Base-by-base conservation (phyloP, 768 basidiomycete genomes). In the Cubamyces lactineus region DNA sequence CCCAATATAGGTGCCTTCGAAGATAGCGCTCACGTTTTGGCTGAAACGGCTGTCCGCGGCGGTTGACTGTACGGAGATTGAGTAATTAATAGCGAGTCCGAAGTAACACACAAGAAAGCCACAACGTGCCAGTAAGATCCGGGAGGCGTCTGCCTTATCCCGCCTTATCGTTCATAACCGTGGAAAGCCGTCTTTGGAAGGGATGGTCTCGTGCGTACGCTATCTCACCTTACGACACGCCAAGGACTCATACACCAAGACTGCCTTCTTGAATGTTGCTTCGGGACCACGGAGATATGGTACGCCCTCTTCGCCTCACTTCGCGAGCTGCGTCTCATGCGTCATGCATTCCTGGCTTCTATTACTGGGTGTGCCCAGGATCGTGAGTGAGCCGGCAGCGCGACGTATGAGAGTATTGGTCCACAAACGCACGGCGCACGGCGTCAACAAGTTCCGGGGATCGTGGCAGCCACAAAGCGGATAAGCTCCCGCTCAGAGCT, bases 191-290 rank as follows among this genome's bases (percentile, higher is more conserved):
- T 23, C 43, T 28, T 26, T 43, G 1, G 17, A 30, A 8, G 5
- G 15, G n/a, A 16, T 13, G 45, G 45, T 56, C 45, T 45, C 45
- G 54, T 56, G 54, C 54, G 45, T 38, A 45, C 45, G 30, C 28
- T 56, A 42, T 43, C 54, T 28, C n/a, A 7, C 19, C 11, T 56
- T 47, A 56, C 54, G 54, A 45, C 45, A 56, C 30, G 26, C 15
- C 3, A 53, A 16, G 41, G 24, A 42, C 45, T n/a, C 24, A 45
- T 45, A 39, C 11, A n/a, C 26, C 28, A 46, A 47, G 54, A 17
- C 11, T 9, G 13, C 19, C 54, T 56, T 56, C 45, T 56, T 26
- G 30, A 24, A 42, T 1, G 28, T 11, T 11, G 34, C 42, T 45
- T n/a, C 17, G 24, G n/a, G 5, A 5, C 19, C 28, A 26, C 3